Base-by-base conservation (phyloP, 495 filamentous ascomycete species). In the Aspergillus indologenus region DNA sequence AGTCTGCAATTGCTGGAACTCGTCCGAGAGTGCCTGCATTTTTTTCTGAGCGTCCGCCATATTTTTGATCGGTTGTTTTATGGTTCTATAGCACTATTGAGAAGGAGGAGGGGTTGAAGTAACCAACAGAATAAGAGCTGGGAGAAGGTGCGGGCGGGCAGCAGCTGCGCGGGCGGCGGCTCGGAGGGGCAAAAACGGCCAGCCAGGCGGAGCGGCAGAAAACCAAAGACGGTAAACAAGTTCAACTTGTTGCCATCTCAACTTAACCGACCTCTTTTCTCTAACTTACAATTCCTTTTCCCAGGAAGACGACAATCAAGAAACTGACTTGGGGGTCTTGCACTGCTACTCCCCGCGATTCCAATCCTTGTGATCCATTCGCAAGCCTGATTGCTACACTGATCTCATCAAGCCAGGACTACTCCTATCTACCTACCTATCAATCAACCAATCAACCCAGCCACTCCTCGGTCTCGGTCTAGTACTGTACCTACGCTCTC, bases 1-100 rank as follows among this genome's bases (percentile, higher is more conserved):
- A 73, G 85, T 85, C 73, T 98, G 91, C 22, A 97, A 73, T 64
- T 87, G 87, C 64, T 91, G 87, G 70, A 87, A 98, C 56, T 96
- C 88, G 40, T 96, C 92, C 6, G 90, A 88, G 31, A 96, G 84
- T 24, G 79, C 77, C 74, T 96, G 94, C 22, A 96, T 82, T 62
- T 83, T 74, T 69, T 85, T 84, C 65, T 87, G 83, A 54, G 71
- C 63, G 58, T 85, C 82, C 8, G 73, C 69, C 81, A 85, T 84
- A 58, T 59, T 70, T 22, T n/a, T 23, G 18, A 18, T 12, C 23
- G 48, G 14, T 29, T 24, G 8, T 43, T 40, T 2, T 40, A 11
- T 9, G 34, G 12, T 14, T 40, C 12, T 8, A 11, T 2, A 2
- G 34, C 5, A 9, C 5, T 40, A 40, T 7, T 8, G 63, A 65